A percentile compares a stretch with the other conserved stretches of the same genome.
Evolutionary conservation across 2,329 filamentous ascomycete species (phyloP).

Genomic region (Verticillium longisporum): DNA sequence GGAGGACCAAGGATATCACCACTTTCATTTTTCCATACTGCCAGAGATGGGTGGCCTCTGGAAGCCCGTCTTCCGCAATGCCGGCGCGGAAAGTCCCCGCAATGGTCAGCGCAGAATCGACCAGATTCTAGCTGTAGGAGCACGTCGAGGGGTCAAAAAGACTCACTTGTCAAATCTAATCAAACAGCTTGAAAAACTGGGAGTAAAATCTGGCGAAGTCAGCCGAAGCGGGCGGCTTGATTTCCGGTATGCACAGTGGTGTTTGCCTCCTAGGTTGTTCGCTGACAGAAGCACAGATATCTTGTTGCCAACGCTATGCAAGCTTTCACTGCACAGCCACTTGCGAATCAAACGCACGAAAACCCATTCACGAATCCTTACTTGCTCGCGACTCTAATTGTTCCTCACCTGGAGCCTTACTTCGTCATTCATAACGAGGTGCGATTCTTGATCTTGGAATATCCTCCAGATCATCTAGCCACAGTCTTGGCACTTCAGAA

Average conservation of each 20-base stretch:
- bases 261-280: background rate
- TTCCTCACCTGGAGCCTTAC: conserved; percentile 56
- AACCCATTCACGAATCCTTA: conserved; percentile 49
- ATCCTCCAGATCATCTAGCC: conserved; percentile 46
- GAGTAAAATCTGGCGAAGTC: conserved; percentile 39
- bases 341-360: conserved; percentile 41
- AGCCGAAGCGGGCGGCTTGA: conserved; percentile 51
- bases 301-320: conserved; percentile 56
- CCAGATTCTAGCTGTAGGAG: conserved; percentile 53
- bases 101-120: conserved; percentile 38
- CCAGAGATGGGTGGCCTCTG: conserved; percentile 42
- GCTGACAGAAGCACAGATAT: conserved; percentile 32
- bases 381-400: conserved; percentile 49
- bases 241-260: conserved; percentile 38
- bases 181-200: conserved; percentile 48
- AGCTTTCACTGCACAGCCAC: conserved; percentile 43
- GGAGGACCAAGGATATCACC: conserved; percentile 37
- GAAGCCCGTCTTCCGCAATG: conserved; percentile 42
- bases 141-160: conserved; percentile 45
- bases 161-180: conserved; percentile 41
- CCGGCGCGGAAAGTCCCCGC: conserved; percentile 18
- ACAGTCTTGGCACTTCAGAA: conserved; percentile 52
- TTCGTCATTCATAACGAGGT: conserved; percentile 44
- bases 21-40: conserved; percentile 39
- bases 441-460: conserved; percentile 53